A percentile compares a stretch with the other conserved stretches of the same genome.
These are phyloP conservation scores for Pestalotiopsis sp. DNA, from an alignment of 2,329 filamentous ascomycete genomes.

Conservation along the genomic window DNA sequence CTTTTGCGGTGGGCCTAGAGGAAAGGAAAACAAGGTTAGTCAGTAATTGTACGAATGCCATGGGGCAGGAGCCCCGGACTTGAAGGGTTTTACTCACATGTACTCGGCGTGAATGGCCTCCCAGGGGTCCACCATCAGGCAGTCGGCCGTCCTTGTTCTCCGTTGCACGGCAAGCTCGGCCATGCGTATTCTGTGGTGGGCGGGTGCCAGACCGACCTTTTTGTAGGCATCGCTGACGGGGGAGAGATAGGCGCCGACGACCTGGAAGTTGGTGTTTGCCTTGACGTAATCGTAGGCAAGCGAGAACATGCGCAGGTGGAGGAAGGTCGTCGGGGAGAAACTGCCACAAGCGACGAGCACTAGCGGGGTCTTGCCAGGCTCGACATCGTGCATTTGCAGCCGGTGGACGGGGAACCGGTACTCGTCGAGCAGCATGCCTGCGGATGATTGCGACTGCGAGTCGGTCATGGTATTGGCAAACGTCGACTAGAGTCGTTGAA, in stretches of 20 bases:
- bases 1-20: constrained; percentile 72
- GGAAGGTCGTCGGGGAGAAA: constrained; percentile 75
- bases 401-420: constrained; percentile 66
- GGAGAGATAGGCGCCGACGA: constrained; percentile 83
- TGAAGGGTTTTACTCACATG: constrained; percentile 40
- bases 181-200: constrained; percentile 78
- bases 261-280: constrained; percentile 77
- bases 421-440: constrained; percentile 32
- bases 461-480: constrained; percentile 9
- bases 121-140: constrained; percentile 88
- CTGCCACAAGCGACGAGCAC: constrained; percentile 71
- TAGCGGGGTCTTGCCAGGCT: constrained; percentile 61
- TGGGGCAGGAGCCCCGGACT: background rate
- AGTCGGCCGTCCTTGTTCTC: constrained; percentile 72
- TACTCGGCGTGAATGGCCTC: constrained; percentile 86
- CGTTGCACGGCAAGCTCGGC: constrained; percentile 78
- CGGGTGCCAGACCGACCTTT: constrained; percentile 76
- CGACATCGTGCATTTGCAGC: constrained; percentile 57
- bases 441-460: constrained; percentile 6
- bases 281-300: constrained; percentile 82
- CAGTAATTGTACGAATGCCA: background rate
- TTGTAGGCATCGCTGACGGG: constrained; percentile 73
- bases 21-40: background rate
- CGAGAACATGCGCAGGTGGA: constrained; percentile 85
- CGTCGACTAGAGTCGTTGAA: background rate